Base-by-base conservation (phyloP, 116 monocot species). In the Phalaenopsis hybrid region DNA sequence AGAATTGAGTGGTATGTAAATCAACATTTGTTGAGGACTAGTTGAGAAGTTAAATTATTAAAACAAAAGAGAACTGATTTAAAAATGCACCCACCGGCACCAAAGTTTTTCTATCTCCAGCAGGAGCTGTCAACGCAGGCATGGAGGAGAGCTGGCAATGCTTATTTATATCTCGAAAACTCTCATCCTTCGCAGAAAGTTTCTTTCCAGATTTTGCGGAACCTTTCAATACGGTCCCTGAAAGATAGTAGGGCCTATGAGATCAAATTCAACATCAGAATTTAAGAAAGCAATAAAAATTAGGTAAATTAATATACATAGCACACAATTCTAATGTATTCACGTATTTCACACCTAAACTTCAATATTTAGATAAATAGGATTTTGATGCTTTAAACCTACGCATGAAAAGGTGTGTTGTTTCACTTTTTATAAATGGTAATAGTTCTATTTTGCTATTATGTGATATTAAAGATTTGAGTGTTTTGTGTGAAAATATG, bases 51-150 rank as follows among this genome's bases (percentile, higher is more conserved):
- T 70, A 33, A 15, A 70, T 31, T 31, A 31, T 31, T 31, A 31
- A 16, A 37, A 11, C 28, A 70, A 70, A 70, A 15, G 8, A 33
- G 34, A 70, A 37, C 34, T 16, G 34, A 70, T 37, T 70, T 75
- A 5, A 75, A 75, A 45, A 20, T 75, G 41, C 31, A 87, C 84
- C 75, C 84, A 90, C 90, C 57, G 90, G 90, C 31, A 90, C 55
- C 58, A 87, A 78, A 34, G 61, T 61, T 79, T 84, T 84, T 63
- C 74, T 84, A 11, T 81, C 84, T 58, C 81, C 73, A 5, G 78
- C 78, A 52, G 78, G 78, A 31, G 79, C 72, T 45, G 81, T 81
- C 59, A 81, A 75, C 45, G 75, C 16, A 63, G 84, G 78, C 57
- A 59, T 7, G 48, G 72, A 59, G 25, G 72, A 59, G 25, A 18